phyloP scores from a whole-genome alignment of 345 rosid species.

The Populus euphratica region DNA sequence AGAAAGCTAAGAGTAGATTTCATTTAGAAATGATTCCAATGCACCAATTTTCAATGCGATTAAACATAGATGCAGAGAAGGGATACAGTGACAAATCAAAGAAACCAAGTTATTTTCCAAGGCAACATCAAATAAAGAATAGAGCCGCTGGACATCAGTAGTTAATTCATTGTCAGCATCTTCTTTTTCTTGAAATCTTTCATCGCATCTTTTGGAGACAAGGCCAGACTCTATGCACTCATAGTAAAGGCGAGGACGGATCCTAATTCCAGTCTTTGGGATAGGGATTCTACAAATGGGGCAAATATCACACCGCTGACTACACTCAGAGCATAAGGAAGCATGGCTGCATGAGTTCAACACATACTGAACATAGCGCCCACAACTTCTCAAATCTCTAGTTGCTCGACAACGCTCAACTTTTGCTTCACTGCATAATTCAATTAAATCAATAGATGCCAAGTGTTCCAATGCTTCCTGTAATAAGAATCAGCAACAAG shows the following conservation, averaged over 20 bases:
- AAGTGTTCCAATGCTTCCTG: constrained; percentile 89
- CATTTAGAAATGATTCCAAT: not conserved
- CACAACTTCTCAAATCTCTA: constrained; percentile 89
- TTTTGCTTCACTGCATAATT: constrained; percentile 79
- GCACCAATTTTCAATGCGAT: not conserved
- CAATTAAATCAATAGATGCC: constrained; percentile 68
- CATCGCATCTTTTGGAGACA: constrained; percentile 49
- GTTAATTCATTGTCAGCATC: constrained; percentile 54
- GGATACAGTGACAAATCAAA: constrained; percentile 95
- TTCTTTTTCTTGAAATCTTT: constrained; percentile 55
- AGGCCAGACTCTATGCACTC: constrained; percentile 86
- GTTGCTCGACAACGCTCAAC: constrained; percentile 86
- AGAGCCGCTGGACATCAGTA: constrained; percentile 77
- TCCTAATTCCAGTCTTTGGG: constrained; percentile 38
- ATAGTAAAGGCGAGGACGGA: constrained; percentile 65
- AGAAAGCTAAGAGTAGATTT: not conserved
- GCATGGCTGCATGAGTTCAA: constrained; percentile 87
- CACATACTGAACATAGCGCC: constrained; percentile 60
- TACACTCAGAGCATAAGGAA: constrained; percentile 80
- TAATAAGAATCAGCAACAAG: constrained; percentile 11
- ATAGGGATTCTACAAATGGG: constrained; percentile 73
- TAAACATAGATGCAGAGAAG: not conserved
- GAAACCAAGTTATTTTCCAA: constrained; percentile 80
- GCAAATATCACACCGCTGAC: constrained; percentile 77
- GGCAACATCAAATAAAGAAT: constrained; percentile 83